Percentiles rank a stretch among this genome's conserved stretches.
These are phyloP conservation scores for Macrolepiota albuminosa DNA, from an alignment of 768 basidiomycete species.

Conservation along the genomic window DNA sequence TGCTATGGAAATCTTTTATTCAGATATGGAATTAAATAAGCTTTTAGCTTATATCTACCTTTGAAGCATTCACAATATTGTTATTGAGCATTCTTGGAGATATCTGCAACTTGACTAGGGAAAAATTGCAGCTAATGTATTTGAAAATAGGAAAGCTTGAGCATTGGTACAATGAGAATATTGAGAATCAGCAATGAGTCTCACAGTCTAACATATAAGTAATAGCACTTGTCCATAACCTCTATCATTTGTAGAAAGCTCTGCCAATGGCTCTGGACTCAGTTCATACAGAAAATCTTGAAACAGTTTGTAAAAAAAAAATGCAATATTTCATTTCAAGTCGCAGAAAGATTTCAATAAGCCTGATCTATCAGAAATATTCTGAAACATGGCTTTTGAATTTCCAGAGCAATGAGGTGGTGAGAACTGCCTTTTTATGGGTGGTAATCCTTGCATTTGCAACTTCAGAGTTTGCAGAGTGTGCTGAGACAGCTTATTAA, in stretches of 20 bases:
- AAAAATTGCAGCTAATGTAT: conserved; percentile 24
- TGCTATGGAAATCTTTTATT: too few species aligned
- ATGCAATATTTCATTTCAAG: conserved; percentile 21
- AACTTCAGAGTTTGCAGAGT: conserved; percentile 20
- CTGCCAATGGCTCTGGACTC: not conserved
- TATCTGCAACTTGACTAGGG: conserved; percentile 26
- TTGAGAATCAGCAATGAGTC: too few species aligned
- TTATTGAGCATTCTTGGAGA: conserved; percentile 32
- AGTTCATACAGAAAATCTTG: not conserved
- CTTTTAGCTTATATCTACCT: conserved; percentile 28
- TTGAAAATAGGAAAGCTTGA: conserved; percentile 18
- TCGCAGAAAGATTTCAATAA: conserved; percentile 13
- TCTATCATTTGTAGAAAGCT: too few species aligned
- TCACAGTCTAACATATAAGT: too few species aligned
- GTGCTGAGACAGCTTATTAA: conserved; percentile 2
- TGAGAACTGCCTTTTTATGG: not conserved
- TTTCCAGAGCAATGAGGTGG: not conserved
- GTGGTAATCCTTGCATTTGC: not conserved
- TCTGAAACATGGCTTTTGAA: not conserved
- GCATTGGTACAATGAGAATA: conserved; percentile 21
- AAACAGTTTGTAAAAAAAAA: conserved; percentile 10
- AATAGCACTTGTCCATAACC: too few species aligned
- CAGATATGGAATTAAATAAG: too few species aligned
- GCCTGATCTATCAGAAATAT: not conserved
- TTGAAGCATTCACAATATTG: conserved; percentile 29